These are phyloP conservation scores for Puccinia sorghi DNA, from an alignment of 1,284 basidiomycete genomes.

Conservation along the genomic window DNA sequence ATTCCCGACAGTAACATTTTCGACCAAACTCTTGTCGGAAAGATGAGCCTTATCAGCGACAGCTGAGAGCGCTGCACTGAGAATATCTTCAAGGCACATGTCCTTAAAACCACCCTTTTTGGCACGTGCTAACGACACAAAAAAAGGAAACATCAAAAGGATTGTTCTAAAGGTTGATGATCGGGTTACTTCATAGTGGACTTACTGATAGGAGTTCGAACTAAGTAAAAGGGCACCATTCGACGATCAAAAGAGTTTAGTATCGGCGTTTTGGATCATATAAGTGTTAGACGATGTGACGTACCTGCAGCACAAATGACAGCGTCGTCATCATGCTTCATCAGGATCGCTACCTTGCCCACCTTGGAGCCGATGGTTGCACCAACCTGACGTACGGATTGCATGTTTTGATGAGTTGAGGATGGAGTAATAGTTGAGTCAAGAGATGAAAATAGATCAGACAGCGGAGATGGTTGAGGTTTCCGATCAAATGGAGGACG, in stretches of 20 bases:
- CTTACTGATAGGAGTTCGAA: constrained; percentile 47
- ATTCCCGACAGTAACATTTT: constrained; percentile 88
- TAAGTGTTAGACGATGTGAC: neutral
- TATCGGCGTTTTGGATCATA: neutral
- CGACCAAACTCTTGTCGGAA: constrained; percentile 72
- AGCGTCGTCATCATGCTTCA: constrained; percentile 43
- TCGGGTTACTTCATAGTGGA: neutral
- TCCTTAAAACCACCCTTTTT: constrained; percentile 95
- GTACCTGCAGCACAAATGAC: constrained; percentile 47
- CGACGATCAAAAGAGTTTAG: neutral
- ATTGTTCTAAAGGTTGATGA: neutral
- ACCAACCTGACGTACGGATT: constrained; percentile 40
- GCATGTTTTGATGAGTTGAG: constrained; percentile 11
- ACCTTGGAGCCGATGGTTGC: constrained; percentile 44
- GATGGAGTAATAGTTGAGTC: neutral
- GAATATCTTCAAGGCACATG: constrained; percentile 83
- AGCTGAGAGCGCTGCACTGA: constrained; percentile 77
- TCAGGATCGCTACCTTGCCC: constrained; percentile 39
- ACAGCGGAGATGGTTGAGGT: neutral
- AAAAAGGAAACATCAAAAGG: too few relatives aligned
- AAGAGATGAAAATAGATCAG: neutral
- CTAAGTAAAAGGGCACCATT: neutral
- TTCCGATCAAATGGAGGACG: too few relatives aligned
- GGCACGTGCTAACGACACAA: constrained; percentile 57
- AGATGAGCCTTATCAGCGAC: constrained; percentile 62